Evolutionary conservation across 768 basidiomycete species (phyloP).

Genomic region (Russula ochroleuca): DNA sequence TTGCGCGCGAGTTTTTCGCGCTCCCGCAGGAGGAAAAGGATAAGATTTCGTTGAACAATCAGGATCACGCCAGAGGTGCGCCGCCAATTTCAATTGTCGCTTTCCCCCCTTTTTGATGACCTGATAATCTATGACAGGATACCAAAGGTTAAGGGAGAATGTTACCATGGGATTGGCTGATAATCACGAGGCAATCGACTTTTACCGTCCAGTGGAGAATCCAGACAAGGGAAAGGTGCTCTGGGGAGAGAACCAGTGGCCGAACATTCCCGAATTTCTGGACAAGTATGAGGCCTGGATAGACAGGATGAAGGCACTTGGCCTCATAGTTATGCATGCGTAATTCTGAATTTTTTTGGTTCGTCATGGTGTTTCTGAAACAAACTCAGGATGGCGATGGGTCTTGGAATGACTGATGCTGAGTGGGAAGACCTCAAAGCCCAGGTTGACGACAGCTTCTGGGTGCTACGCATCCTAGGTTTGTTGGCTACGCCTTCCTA

Average conservation of each 20-base stretch:
- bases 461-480: constrained; percentile 87
- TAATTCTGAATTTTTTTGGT: constrained; percentile 30
- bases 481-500: constrained; percentile 8
- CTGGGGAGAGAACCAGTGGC: constrained; percentile 90
- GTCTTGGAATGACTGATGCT: constrained; percentile 63
- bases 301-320: constrained; percentile 80
- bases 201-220: constrained; percentile 67
- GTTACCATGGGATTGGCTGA: constrained; percentile 82
- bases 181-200: constrained; percentile 81
- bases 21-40: constrained; percentile 63
- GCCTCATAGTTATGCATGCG: constrained; percentile 84
- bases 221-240: constrained; percentile 68
- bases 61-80: constrained; percentile 76
- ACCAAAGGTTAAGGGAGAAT: constrained; percentile 75
- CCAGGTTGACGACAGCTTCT: constrained; percentile 81
- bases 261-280: constrained; percentile 53
- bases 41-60: constrained; percentile 55
- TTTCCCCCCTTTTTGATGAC: constrained; percentile 8
- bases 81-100: neutral
- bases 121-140: constrained; percentile 49
- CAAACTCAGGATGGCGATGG: constrained; percentile 65
- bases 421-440: constrained; percentile 65
- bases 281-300: constrained; percentile 70
- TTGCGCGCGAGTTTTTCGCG: constrained; percentile 70
- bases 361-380: neutral